These are phyloP conservation scores for Trametes cingulata DNA, from an alignment of 768 basidiomycete species.

Conservation along the genomic window DNA sequence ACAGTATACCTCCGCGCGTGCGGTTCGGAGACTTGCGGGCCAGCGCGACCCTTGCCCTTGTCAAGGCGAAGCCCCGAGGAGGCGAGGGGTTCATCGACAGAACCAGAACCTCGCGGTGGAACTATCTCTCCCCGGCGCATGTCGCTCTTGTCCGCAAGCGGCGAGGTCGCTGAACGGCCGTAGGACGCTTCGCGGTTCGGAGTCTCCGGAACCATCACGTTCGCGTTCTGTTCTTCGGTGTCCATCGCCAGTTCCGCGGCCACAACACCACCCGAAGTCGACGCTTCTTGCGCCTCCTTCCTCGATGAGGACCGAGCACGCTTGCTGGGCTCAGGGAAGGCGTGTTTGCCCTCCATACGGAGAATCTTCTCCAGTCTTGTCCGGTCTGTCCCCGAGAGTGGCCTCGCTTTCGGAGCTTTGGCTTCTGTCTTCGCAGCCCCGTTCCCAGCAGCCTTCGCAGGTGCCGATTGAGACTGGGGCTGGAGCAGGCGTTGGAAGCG, in stretches of 20 bases:
- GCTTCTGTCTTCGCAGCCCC: too few species aligned
- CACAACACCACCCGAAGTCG: neutral
- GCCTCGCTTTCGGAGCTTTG: neutral
- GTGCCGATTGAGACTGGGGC: too few species aligned
- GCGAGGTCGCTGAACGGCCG: neutral
- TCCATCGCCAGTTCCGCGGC: neutral
- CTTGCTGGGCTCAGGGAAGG: slow-evolving; percentile 7
- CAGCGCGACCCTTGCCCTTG: slow-evolving; percentile 4
- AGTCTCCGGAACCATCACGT: neutral
- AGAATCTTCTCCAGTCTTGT: neutral
- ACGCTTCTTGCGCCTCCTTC: too few species aligned
- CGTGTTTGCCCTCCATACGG: neutral
- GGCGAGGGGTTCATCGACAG: neutral
- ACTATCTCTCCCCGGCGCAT: neutral
- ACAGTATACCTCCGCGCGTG: slow-evolving; percentile 8
- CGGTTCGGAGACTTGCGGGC: neutral
- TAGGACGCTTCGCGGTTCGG: neutral
- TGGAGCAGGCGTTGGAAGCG: slow-evolving; percentile 6
- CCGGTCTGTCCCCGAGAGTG: neutral
- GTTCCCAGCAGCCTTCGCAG: too few species aligned
- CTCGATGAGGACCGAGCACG: neutral
- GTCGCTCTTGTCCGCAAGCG: slow-evolving; percentile 4
- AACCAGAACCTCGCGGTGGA: neutral
- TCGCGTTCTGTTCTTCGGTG: neutral
- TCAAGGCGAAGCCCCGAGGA: neutral